Base-by-base conservation (phyloP, 1,284 basidiomycete genomes). In the Agroathelia rolfsii region DNA sequence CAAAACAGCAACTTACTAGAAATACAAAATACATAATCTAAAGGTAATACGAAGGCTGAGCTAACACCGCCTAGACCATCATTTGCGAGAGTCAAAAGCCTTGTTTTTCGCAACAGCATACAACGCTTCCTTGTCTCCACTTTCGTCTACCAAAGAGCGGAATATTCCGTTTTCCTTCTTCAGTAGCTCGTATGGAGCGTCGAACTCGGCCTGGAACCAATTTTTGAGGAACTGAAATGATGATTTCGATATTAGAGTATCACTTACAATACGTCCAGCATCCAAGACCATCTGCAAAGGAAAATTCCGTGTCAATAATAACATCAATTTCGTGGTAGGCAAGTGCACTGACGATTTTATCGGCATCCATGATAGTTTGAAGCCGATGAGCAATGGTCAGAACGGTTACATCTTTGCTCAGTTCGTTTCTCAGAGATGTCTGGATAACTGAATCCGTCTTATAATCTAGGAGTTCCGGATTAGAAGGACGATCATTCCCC, bases 101-200 rank as follows among this genome's bases (percentile, higher is more conserved):
- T n/a, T n/a, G n/a, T n/a, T n/a, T 27, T 40, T 35, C 51, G 20
- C 45, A 52, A 28, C 62, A 55, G 41, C 46, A 38, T 59, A 55
- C 9, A 64, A 35, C 5, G 37, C 41, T 1, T 53, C 51, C 38
- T 48, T 58, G 30, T 64, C 61, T 3, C 51, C 51, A 26, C 56
- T 61, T 32, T 59, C 53, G 21, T 65, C 58, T 1, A 75, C 69
- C 18, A 75, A 51, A 21, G 66, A 54, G 6, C 62, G 56, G 36
- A 75, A 58, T 32, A 50, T 52, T 19, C 66, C 66, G 25, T 56
- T 51, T 32, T 62, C 51, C 26, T 64, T 61, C 27, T 53, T 44
- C 21, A 78, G 58, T 20, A 82, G 58, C n/a, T 53, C 56, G 20
- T 53, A 47, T 0, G 79, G 80, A 14, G 61, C 56, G 42, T 61